A percentile compares a stretch with the other conserved stretches of the same genome.
Evolutionary conservation across 2,329 filamentous ascomycete genomes (phyloP).

Genomic region (Cytospora paraplurivora): DNA sequence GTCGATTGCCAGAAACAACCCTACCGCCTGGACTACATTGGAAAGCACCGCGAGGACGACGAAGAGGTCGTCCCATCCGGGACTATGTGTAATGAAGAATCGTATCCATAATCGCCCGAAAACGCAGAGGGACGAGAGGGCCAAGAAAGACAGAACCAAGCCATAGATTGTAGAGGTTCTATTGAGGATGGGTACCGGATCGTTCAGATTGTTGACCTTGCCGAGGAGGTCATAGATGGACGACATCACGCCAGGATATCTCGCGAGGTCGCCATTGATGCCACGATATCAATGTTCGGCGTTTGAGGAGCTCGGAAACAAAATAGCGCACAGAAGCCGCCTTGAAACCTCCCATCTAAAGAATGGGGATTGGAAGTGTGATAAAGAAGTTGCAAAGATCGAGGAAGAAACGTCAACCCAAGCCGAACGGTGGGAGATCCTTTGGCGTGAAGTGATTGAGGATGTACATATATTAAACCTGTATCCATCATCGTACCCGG

Average conservation of each 20-base stretch:
- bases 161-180: conserved; percentile 24
- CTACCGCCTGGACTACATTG: conserved; percentile 10
- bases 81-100: conserved; percentile 20
- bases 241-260: conserved; percentile 20
- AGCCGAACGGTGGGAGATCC: too few species aligned
- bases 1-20: neutral
- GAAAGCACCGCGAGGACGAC: conserved; percentile 28
- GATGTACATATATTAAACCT: too few species aligned
- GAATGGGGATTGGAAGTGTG: too few species aligned
- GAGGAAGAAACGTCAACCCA: too few species aligned
- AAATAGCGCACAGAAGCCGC: neutral
- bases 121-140: conserved; percentile 28
- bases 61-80: conserved; percentile 31
- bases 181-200: conserved; percentile 29
- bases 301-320: neutral
- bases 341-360: neutral
- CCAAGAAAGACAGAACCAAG: conserved; percentile 29
- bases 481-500: too few species aligned
- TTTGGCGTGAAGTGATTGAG: too few species aligned
- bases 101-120: conserved; percentile 31
- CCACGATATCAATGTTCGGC: conserved; percentile 7
- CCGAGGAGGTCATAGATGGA: conserved; percentile 30
- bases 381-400: too few species aligned
- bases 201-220: conserved; percentile 29
- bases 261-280: conserved; percentile 8